Conservation (phyloP, 2,329 filamentous ascomycete species). For the Cercospora beticola region DNA sequence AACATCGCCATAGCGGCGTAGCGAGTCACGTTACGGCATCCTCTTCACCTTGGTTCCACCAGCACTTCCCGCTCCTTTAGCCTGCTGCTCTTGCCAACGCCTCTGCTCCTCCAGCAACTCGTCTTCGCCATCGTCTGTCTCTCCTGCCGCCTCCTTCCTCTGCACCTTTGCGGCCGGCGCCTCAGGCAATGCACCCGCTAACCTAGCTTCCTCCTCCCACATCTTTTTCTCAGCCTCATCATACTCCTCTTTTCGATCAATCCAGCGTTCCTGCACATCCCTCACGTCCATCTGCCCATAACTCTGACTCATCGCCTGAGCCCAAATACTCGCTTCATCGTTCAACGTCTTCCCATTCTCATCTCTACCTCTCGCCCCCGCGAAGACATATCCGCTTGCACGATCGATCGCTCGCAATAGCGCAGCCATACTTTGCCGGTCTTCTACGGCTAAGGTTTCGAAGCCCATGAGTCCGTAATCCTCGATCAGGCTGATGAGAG, state of each 20-base stretch:
- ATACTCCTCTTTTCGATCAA: conserved; percentile 84
- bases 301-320: conserved; percentile 80
- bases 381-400: conserved; percentile 90
- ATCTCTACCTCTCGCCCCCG: conserved; percentile 84
- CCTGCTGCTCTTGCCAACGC: conserved; percentile 31
- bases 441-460: conserved; percentile 91
- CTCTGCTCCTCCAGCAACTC: conserved; percentile 34
- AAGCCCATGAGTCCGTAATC: conserved; percentile 88
- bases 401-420: conserved; percentile 86
- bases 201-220: conserved; percentile 69
- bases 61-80: background rate
- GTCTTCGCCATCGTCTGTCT: conserved; percentile 29
- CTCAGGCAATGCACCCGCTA: conserved; percentile 33
- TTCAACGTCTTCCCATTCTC: conserved; percentile 51
- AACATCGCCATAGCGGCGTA: background rate
- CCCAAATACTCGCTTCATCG: conserved; percentile 71
- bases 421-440: conserved; percentile 95
- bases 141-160: conserved; percentile 24
- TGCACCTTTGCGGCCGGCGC: conserved; percentile 27
- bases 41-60: background rate
- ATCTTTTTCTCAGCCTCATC: conserved; percentile 75
- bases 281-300: conserved; percentile 70
- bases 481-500: conserved; percentile 82
- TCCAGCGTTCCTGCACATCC: conserved; percentile 94
- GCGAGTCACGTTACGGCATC: background rate